Conservation (phyloP, 306 rosid genomes). For the Castanea mollissima region DNA sequence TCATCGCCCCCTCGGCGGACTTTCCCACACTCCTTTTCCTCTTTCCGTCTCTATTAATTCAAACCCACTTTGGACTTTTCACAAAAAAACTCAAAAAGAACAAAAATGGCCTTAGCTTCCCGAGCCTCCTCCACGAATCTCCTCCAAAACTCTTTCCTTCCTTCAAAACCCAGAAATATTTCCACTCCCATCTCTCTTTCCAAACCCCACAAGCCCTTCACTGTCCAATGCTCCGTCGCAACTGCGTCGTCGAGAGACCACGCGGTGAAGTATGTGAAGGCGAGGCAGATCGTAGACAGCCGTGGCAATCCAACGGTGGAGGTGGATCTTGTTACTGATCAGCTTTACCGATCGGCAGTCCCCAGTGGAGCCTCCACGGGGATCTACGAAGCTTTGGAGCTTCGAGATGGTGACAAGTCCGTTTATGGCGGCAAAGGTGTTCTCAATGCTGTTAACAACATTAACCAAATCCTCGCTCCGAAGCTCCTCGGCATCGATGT, state of each 20-base stretch:
- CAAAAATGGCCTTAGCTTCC: slow-evolving; percentile 57
- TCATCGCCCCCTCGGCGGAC: slow-evolving; percentile 74
- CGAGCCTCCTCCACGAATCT: slow-evolving; percentile 44
- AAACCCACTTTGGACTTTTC: not conserved
- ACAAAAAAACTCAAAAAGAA: not conserved
- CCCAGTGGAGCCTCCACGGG: slow-evolving; percentile 99
- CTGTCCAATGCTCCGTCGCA: slow-evolving; percentile 50
- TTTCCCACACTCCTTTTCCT: slow-evolving; percentile 42
- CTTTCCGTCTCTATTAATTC: not conserved
- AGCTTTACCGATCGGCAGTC: slow-evolving; percentile 89
- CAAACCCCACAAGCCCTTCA: slow-evolving; percentile 2
- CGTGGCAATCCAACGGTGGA: slow-evolving; percentile 96
- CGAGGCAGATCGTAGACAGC: slow-evolving; percentile 94
- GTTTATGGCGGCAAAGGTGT: slow-evolving; percentile 96
- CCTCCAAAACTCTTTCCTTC: slow-evolving; percentile 38
- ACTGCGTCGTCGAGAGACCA: slow-evolving; percentile 44
- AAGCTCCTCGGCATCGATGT: slow-evolving; percentile 85
- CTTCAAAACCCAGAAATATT: slow-evolving; percentile 26
- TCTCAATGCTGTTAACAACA: slow-evolving; percentile 75
- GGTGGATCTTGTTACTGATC: slow-evolving; percentile 86
- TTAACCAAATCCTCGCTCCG: slow-evolving; percentile 74
- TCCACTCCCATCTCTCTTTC: slow-evolving; percentile 21
- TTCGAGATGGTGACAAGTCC: slow-evolving; percentile 75
- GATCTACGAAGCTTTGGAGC: slow-evolving; percentile 97
- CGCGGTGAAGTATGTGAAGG: slow-evolving; percentile 69